Base-by-base conservation (phyloP, 139 green algal genomes). In the Monoraphidium neglectum region DNA sequence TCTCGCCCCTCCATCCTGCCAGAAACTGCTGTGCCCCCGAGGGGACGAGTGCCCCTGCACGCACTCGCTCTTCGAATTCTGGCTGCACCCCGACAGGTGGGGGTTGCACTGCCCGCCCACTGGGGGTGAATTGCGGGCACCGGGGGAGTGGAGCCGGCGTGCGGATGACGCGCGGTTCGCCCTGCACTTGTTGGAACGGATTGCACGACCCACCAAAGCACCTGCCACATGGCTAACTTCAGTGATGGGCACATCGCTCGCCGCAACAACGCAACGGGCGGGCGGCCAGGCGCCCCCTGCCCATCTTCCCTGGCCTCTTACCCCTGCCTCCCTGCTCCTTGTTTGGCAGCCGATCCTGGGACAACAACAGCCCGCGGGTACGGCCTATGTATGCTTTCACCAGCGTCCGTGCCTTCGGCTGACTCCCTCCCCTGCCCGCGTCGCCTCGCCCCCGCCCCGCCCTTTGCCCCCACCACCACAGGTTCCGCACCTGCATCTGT, bases 401-500 rank as follows among this genome's bases (percentile, higher is more conserved):
- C 56, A n/a, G 21, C 56, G 33, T 24, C 13, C 16, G 15, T 24
- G 10, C 23, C 6, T 32, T 26, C 60, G 16, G 60, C 26, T 32
- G 23, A 16, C 63, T 33, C 15, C 36, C 32, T 1, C 26, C 33
- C 18, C 8, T 2, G 13, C 10, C 4, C 12, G 3, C 33, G 4
- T 3, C 12, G n/a, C n/a, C n/a, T n/a, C 37, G 62, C 62, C 30
- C 36, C 32, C 6, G 63, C 63, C 33, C 18, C 21, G 63, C 37
- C 33, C 23, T 51, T 12, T 49, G 8, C 63, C 43, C 32, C 60
- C 43, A 18, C 1, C 5, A 28, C 21, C 10, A 10, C 75, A 90
- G 87, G 65, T 92, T 87, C 78, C 78, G 83, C 62, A 90, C 85
- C 4, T 78, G 83, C 26, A 70, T 92, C 21, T 90, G 87, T 68